Conservation (phyloP, 108 stramenopile species). For the Pseudonitzschia multistriata region DNA sequence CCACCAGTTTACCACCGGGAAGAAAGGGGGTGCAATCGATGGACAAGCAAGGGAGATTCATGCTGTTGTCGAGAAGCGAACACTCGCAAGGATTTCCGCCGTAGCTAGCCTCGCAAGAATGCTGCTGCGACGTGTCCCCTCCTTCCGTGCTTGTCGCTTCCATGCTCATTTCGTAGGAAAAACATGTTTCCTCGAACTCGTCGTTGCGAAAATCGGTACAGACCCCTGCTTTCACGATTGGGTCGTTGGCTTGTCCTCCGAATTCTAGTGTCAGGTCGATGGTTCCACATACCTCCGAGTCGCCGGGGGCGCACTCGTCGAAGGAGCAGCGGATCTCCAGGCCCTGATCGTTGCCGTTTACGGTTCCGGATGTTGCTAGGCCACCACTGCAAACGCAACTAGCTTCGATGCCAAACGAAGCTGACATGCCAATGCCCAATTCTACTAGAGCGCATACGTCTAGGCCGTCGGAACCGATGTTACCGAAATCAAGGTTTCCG, state of each 20-base stretch:
- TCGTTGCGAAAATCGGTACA: slow-evolving; percentile 21
- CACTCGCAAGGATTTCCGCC: slow-evolving; percentile 28
- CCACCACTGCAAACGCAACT: slow-evolving; percentile 23
- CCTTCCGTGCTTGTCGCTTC: no score
- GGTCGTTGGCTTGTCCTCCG: slow-evolving; percentile 13
- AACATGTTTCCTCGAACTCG: slow-evolving; percentile 23
- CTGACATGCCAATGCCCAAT: slow-evolving; percentile 25
- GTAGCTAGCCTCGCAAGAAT: slow-evolving; percentile 24
- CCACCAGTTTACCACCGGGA: slow-evolving; percentile 29
- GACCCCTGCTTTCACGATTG: background rate
- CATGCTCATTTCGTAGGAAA: slow-evolving; percentile 22
- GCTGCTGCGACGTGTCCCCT: background rate
- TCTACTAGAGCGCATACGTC: slow-evolving; percentile 29
- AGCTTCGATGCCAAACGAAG: slow-evolving; percentile 25
- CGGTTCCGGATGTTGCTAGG: no score
- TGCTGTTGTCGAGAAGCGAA: slow-evolving; percentile 12
- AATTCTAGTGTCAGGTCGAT: slow-evolving; percentile 14
- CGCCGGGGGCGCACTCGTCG: background rate
- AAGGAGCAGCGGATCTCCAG: slow-evolving; percentile 24
- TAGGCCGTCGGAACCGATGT: background rate
- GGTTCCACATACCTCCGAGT: slow-evolving; percentile 14
- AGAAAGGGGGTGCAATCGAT: slow-evolving; percentile 26
- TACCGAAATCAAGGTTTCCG: background rate
- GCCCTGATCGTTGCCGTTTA: background rate
- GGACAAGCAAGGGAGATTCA: no score